Percentiles rank a stretch among this genome's conserved stretches.
These are phyloP conservation scores for Diaporthe eres DNA, from an alignment of 2,329 filamentous ascomycete species.

Conservation along the genomic window DNA sequence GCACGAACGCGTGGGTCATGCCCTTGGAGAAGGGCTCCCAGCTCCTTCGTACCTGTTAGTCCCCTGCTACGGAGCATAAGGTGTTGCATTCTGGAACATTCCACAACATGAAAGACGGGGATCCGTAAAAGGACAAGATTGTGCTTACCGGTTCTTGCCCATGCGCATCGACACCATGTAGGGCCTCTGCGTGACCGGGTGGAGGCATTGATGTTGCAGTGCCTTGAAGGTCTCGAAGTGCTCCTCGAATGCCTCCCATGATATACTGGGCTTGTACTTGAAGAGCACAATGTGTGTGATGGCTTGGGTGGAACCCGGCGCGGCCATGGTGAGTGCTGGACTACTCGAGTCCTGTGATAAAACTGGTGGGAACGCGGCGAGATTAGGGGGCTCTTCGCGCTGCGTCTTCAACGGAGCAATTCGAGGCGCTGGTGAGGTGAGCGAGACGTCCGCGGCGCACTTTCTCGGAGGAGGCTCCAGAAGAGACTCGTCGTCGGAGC, in stretches of 20 bases:
- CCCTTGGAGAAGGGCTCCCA: slow-evolving; percentile 20
- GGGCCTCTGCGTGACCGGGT: slow-evolving; percentile 14
- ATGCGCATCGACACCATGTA: slow-evolving; percentile 24
- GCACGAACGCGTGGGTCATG: slow-evolving; percentile 19
- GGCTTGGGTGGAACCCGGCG: neutral
- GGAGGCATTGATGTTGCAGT: slow-evolving; percentile 8
- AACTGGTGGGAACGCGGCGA: neutral
- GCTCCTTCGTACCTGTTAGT: neutral
- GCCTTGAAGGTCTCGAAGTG: slow-evolving; percentile 22
- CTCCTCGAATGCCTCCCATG: slow-evolving; percentile 6
- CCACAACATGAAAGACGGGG: too few relatives aligned
- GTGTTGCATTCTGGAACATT: too few relatives aligned
- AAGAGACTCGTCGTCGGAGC: neutral
- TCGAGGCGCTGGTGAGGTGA: neutral
- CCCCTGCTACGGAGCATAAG: too few relatives aligned
- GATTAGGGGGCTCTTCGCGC: neutral
- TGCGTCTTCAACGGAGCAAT: neutral
- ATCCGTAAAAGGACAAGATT: too few relatives aligned
- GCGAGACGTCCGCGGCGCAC: neutral
- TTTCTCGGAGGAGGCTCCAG: neutral
- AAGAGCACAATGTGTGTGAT: slow-evolving; percentile 25
- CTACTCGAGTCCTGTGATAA: neutral
- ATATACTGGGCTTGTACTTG: slow-evolving; percentile 27
- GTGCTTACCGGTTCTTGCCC: neutral
- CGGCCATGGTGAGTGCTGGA: neutral